Percentiles rank a stretch among this genome's conserved stretches.
phyloP scores from a whole-genome alignment of 2,329 filamentous ascomycete genomes.

The Shiraia sp. region DNA sequence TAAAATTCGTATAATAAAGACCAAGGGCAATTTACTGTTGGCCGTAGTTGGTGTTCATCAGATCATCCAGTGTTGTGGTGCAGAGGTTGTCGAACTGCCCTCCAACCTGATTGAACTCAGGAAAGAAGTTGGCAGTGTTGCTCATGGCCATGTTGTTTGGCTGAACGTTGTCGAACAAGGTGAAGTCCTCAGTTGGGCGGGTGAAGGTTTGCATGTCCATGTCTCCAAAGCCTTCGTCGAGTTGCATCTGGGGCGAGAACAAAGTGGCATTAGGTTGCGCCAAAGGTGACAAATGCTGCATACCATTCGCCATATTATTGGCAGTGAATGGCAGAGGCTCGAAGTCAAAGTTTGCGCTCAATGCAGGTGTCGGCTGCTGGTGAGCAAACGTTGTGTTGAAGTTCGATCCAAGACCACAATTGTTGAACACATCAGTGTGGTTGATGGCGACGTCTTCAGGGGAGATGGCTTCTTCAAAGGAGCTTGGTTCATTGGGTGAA shows the following conservation, averaged over 20 bases:
- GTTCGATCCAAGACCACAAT: slow-evolving; percentile 61
- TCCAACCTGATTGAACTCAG: slow-evolving; percentile 45
- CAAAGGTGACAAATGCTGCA: slow-evolving; percentile 66
- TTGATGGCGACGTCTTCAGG: slow-evolving; percentile 57
- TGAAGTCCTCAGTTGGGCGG: slow-evolving; percentile 60
- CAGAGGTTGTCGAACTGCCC: slow-evolving; percentile 42
- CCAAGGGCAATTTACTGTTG: slow-evolving; percentile 21
- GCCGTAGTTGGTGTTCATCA: slow-evolving; percentile 26
- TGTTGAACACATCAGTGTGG: slow-evolving; percentile 62
- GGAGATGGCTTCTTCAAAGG: slow-evolving; percentile 50
- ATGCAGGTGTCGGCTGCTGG: slow-evolving; percentile 57
- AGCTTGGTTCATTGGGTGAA: slow-evolving; percentile 47
- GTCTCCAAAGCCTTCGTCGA: slow-evolving; percentile 67
- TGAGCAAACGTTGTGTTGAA: slow-evolving; percentile 62
- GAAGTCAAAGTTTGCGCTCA: slow-evolving; percentile 45
- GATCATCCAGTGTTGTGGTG: slow-evolving; percentile 36
- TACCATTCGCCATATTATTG: slow-evolving; percentile 23
- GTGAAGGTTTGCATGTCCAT: slow-evolving; percentile 35
- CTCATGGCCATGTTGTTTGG: slow-evolving; percentile 27
- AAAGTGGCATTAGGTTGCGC: slow-evolving; percentile 72
- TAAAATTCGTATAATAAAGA: slow-evolving; percentile 19
- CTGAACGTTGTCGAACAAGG: slow-evolving; percentile 55
- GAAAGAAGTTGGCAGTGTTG: slow-evolving; percentile 41
- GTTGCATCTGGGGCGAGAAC: slow-evolving; percentile 65
- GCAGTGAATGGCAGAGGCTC: slow-evolving; percentile 44